Evolutionary conservation across 2,329 filamentous ascomycete genomes (phyloP).

Genomic region (Lecanicillium sp.): DNA sequence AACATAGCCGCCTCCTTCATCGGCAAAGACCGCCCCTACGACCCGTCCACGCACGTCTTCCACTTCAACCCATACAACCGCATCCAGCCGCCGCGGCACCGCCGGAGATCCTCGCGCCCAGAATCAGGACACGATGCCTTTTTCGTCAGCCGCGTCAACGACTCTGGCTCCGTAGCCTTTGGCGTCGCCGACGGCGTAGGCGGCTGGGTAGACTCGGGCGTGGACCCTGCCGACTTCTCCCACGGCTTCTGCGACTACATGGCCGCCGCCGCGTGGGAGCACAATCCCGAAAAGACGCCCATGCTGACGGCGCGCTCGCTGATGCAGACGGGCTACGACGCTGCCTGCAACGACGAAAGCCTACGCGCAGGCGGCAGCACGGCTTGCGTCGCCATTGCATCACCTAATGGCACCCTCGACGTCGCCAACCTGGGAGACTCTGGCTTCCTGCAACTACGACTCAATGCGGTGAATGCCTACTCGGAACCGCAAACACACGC

Average conservation of each 20-base stretch:
- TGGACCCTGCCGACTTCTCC: constrained; percentile 92
- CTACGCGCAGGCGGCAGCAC: constrained; percentile 85
- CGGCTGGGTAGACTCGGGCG: constrained; percentile 85
- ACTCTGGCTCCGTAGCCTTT: constrained; percentile 65
- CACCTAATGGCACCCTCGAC: constrained; percentile 66
- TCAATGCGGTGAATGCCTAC: constrained; percentile 75
- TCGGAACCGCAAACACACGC: constrained; percentile 87
- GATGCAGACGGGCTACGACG: constrained; percentile 78
- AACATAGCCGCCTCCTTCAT: constrained; percentile 68
- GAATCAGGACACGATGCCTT: constrained; percentile 93
- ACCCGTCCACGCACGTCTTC: constrained; percentile 61
- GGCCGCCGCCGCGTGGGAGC: constrained; percentile 63
- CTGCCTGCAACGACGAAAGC: constrained; percentile 62
- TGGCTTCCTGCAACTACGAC: constrained; percentile 78
- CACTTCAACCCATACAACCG: constrained; percentile 61
- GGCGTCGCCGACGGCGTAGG: constrained; percentile 92
- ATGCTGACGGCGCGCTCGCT: constrained; percentile 56
- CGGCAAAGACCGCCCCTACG: constrained; percentile 61
- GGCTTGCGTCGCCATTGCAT: constrained; percentile 75
- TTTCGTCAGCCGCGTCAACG: constrained; percentile 74
- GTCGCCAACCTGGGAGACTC: constrained; percentile 94
- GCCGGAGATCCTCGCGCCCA: constrained; percentile 41
- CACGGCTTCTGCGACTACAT: constrained; percentile 92
- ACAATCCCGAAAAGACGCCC: constrained; percentile 27
- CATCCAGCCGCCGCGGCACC: constrained; percentile 38